Evolutionary conservation across 1,139 yeast genomes (phyloP).

Genomic region (Taphrina betulina): DNA sequence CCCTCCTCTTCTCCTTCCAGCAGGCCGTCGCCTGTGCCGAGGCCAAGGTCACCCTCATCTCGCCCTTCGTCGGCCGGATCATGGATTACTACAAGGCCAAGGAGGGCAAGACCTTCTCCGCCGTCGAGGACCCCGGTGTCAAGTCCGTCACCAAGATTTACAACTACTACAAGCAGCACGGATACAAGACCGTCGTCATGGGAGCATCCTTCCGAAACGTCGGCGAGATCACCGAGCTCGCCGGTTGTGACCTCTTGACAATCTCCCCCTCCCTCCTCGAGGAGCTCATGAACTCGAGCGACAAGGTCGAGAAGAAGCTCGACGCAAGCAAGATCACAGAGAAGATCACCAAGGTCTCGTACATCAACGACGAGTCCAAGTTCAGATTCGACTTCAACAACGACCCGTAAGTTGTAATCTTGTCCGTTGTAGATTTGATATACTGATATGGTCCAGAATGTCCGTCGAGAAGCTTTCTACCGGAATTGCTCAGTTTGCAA

Average conservation of each 20-base stretch:
- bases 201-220: conserved; percentile 99
- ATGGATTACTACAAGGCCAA: conserved; percentile 97
- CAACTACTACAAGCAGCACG: conserved; percentile 98
- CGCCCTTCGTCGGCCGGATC: conserved; percentile 99
- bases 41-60: conserved; percentile 91
- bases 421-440: too few species aligned
- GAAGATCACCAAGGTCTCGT: conserved; percentile 69
- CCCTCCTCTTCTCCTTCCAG: conserved; percentile 87
- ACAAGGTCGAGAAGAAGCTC: conserved; percentile 74
- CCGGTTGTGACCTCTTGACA: conserved; percentile 96
- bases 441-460: conserved; percentile 56
- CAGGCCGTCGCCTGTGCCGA: conserved; percentile 99
- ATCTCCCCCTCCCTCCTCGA: conserved; percentile 92
- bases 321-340: conserved; percentile 53
- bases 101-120: conserved; percentile 82
- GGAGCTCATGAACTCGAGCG: conserved; percentile 77
- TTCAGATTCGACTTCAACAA: conserved; percentile 93
- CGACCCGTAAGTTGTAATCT: conserved; percentile 53
- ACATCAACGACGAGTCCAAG: conserved; percentile 76
- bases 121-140: conserved; percentile 94
- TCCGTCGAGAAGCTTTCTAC: conserved; percentile 96
- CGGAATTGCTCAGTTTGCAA: conserved; percentile 96
- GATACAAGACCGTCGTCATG: conserved; percentile 97
- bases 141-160: conserved; percentile 77
- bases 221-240: conserved; percentile 94